Evolutionary conservation across 2,329 filamentous ascomycete species (phyloP).

Genomic region (Mycosphaerelloides madeirae): DNA sequence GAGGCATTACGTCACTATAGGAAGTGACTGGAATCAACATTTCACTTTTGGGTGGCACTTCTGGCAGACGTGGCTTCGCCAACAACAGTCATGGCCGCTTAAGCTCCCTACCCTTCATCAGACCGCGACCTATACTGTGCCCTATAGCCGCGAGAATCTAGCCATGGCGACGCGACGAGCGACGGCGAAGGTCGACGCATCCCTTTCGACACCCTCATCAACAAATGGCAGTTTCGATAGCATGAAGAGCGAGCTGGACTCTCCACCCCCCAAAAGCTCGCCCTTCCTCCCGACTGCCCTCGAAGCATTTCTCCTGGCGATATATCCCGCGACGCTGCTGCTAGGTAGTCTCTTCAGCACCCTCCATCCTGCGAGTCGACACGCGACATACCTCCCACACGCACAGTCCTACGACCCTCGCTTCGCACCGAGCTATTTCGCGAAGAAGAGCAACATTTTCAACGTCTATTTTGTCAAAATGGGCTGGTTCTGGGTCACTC

Average conservation of each 20-base stretch:
- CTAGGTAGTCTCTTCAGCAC: constrained; percentile 77
- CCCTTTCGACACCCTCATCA: constrained; percentile 13
- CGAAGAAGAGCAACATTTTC: constrained; percentile 86
- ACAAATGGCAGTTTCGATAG: constrained; percentile 8
- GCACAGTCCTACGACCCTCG: constrained; percentile 59
- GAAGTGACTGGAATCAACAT: too few species aligned
- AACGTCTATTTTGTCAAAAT: constrained; percentile 92
- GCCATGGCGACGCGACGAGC: constrained; percentile 15
- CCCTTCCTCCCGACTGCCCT: constrained; percentile 66
- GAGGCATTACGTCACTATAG: not conserved
- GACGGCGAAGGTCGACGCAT: constrained; percentile 20
- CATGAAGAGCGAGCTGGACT: constrained; percentile 10
- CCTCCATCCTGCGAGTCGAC: constrained; percentile 70
- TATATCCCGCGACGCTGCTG: constrained; percentile 74
- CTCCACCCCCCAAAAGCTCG: constrained; percentile 27
- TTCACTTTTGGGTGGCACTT: too few species aligned
- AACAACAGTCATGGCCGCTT: too few species aligned
- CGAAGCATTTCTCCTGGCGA: constrained; percentile 59
- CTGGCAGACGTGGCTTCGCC: too few species aligned
- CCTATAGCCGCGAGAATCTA: too few species aligned
- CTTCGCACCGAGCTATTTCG: constrained; percentile 77
- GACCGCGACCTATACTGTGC: too few species aligned
- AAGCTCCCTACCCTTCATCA: too few species aligned
- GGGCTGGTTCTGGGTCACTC: constrained; percentile 87
- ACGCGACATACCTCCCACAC: constrained; percentile 55